Conservation (phyloP, 2,329 filamentous ascomycete genomes). For the Akanthomyces uredinophilus region DNA sequence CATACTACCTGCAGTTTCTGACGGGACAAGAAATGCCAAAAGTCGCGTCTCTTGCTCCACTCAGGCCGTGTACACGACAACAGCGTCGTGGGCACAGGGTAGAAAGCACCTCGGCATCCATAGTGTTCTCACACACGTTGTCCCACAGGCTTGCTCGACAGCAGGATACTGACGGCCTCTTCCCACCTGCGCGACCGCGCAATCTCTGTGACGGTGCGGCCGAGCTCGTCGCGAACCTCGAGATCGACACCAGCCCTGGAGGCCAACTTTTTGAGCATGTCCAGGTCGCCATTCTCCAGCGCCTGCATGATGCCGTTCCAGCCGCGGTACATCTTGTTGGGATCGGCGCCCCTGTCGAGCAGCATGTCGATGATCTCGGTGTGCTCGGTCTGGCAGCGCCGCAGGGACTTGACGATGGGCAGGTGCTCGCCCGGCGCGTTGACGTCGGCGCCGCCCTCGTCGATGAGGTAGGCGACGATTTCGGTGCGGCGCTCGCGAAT, state of each 20-base stretch:
- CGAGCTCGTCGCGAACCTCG: slow-evolving; percentile 47
- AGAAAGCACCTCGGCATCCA: not conserved
- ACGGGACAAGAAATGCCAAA: too few species aligned
- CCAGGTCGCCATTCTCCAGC: slow-evolving; percentile 56
- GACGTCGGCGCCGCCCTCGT: slow-evolving; percentile 57
- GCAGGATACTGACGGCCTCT: slow-evolving; percentile 47
- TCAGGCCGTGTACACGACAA: too few species aligned
- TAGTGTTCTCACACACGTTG: not conserved
- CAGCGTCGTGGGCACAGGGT: not conserved
- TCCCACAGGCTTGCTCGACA: not conserved
- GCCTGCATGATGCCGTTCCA: slow-evolving; percentile 64
- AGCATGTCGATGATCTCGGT: slow-evolving; percentile 58
- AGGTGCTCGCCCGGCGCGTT: slow-evolving; percentile 66
- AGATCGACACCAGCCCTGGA: slow-evolving; percentile 47
- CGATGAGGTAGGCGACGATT: slow-evolving; percentile 57
- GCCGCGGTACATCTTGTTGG: slow-evolving; percentile 62
- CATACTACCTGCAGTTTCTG: too few species aligned
- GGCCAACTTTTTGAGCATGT: slow-evolving; percentile 48
- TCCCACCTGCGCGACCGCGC: slow-evolving; percentile 54
- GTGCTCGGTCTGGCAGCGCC: slow-evolving; percentile 51
- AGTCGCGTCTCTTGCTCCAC: too few species aligned
- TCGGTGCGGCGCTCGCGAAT: slow-evolving; percentile 58
- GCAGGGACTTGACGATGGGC: slow-evolving; percentile 64
- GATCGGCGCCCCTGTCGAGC: slow-evolving; percentile 58
- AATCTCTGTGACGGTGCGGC: slow-evolving; percentile 51